These are phyloP conservation scores for Tagetes patula DNA, from an alignment of 129 eudicot genomes.

Conservation along the genomic window DNA sequence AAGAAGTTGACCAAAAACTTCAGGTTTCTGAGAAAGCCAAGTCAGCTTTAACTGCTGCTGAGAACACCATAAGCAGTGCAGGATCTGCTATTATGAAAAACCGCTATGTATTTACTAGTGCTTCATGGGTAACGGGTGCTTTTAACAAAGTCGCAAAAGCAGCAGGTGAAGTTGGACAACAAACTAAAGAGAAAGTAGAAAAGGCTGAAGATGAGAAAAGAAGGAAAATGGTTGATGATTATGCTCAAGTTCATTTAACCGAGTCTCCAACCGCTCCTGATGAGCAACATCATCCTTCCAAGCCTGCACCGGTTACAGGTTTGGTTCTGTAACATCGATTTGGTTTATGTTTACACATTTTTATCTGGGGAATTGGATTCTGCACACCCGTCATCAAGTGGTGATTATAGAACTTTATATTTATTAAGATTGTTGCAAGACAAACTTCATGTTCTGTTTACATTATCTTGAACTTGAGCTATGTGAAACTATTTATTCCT, in stretches of 20 bases:
- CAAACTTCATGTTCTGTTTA: constrained; percentile 18
- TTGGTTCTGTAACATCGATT: constrained; percentile 35
- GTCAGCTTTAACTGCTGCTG: constrained; percentile 50
- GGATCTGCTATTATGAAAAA: constrained; percentile 58
- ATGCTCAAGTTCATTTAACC: constrained; percentile 35
- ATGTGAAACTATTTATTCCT: constrained; percentile 24
- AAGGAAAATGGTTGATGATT: constrained; percentile 45
- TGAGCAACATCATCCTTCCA: constrained; percentile 30
- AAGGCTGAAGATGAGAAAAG: constrained; percentile 35
- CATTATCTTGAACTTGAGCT: constrained; percentile 30
- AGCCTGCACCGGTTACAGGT: constrained; percentile 43
- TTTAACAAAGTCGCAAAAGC: constrained; percentile 52
- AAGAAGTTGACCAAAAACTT: constrained; percentile 56
- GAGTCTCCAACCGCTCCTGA: constrained; percentile 41
- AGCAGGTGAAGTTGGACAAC: constrained; percentile 54
- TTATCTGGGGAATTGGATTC: constrained; percentile 22
- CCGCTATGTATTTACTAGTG: constrained; percentile 41
- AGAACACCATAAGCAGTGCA: constrained; percentile 42
- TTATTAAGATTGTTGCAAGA: constrained; percentile 27
- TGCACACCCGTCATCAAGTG: constrained; percentile 26
- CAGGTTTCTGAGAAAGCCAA: constrained; percentile 57
- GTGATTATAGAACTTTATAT: constrained; percentile 38
- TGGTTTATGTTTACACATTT: constrained; percentile 13
- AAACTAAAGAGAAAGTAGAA: constrained; percentile 49
- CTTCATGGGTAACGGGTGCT: constrained; percentile 52